Conservation (phyloP, 2,329 filamentous ascomycete genomes). For the Leptodontidium sp. region DNA sequence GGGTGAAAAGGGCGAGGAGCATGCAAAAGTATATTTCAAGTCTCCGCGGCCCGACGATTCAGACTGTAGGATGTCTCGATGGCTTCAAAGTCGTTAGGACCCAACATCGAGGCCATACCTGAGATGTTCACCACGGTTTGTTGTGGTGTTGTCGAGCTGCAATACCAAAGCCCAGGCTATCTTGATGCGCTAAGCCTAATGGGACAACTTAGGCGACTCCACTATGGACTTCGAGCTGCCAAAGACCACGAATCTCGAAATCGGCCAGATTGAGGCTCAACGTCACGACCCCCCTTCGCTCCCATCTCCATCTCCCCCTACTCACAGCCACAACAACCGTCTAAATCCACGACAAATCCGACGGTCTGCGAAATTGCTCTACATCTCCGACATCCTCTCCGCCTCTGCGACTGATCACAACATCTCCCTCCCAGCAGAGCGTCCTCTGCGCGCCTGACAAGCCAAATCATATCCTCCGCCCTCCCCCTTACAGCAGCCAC, state of each 20-base stretch:
- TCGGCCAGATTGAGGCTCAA: slow-evolving; percentile 17
- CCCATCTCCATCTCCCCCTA: background rate
- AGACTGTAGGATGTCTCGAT: too few species aligned
- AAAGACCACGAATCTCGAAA: slow-evolving; percentile 40
- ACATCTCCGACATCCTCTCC: background rate
- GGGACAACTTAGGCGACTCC: slow-evolving; percentile 17
- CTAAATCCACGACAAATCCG: background rate
- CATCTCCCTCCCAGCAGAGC: slow-evolving; percentile 16
- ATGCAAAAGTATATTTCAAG: too few species aligned
- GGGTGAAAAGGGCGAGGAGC: too few species aligned
- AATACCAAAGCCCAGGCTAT: background rate
- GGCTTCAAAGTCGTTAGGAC: too few species aligned
- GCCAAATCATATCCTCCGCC: slow-evolving; percentile 20
- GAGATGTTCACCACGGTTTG: too few species aligned
- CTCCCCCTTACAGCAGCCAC: slow-evolving; percentile 30
- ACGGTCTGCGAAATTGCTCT: background rate
- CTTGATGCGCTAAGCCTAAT: slow-evolving; percentile 12
- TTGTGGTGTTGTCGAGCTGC: background rate
- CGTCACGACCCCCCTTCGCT: slow-evolving; percentile 6
- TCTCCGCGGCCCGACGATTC: too few species aligned
- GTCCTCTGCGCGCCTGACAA: slow-evolving; percentile 20
- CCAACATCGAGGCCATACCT: too few species aligned
- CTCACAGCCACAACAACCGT: background rate
- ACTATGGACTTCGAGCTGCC: slow-evolving; percentile 28
- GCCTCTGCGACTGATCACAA: slow-evolving; percentile 19